Conservation (phyloP, 2,329 filamentous ascomycete genomes). For the Nannizziopsis arthrosporioides region DNA sequence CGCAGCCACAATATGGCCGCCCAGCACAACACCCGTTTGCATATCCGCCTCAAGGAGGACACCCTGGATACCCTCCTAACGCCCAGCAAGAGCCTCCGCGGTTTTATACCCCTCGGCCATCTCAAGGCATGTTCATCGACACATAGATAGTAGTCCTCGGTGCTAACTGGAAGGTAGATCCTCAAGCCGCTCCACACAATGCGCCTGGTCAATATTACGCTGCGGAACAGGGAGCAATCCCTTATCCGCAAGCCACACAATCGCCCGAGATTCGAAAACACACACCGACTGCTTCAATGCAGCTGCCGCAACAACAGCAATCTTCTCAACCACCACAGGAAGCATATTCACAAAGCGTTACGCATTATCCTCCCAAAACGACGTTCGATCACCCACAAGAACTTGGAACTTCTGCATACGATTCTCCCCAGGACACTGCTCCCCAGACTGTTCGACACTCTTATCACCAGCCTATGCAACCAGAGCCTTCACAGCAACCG, state of each 20-base stretch:
- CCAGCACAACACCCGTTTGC: conserved; percentile 25
- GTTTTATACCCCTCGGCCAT: conserved; percentile 51
- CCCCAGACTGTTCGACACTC: conserved; percentile 23
- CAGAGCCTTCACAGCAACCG: conserved; percentile 25
- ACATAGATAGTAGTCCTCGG: conserved; percentile 27
- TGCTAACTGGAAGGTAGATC: conserved; percentile 26
- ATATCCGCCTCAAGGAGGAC: conserved; percentile 26
- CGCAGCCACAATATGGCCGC: conserved; percentile 46
- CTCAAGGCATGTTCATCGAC: conserved; percentile 24
- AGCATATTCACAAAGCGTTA: conserved; percentile 27
- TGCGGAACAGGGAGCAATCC: conserved; percentile 40
- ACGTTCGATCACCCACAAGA: conserved; percentile 65
- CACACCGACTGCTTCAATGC: conserved; percentile 25
- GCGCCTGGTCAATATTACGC: conserved; percentile 55
- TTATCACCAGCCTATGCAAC: conserved; percentile 22
- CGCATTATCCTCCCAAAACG: conserved; percentile 50
- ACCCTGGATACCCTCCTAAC: conserved; percentile 25
- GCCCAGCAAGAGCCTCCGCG: conserved; percentile 50
- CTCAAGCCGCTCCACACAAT: conserved; percentile 30
- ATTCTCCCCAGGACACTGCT: conserved; percentile 51
- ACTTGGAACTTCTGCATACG: conserved; percentile 64
- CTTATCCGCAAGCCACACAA: conserved; percentile 29
- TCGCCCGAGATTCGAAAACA: conserved; percentile 32
- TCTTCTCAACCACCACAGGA: conserved; percentile 40
- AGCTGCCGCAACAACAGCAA: conserved; percentile 30